Conservation (phyloP, 345 rosid genomes). For the Dipteronia dyeriana region DNA sequence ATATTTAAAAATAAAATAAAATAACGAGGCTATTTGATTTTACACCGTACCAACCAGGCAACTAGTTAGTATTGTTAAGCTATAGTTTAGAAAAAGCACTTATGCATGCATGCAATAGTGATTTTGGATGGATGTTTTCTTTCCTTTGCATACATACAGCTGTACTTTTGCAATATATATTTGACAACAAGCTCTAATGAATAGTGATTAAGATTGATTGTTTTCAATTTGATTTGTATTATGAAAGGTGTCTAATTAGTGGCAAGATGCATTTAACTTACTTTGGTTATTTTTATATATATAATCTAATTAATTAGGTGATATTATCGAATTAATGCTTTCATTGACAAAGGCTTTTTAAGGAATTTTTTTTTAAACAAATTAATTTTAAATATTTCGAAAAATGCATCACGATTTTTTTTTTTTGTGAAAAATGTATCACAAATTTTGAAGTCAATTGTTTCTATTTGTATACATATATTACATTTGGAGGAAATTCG, state of each 20-base stretch:
- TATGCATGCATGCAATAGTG: background rate
- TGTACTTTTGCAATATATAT: background rate
- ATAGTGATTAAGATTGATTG: constrained; percentile 9
- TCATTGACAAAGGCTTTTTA: background rate
- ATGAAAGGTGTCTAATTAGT: background rate
- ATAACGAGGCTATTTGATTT: background rate
- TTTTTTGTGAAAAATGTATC: background rate
- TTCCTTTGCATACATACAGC: background rate
- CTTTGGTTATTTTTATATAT: background rate
- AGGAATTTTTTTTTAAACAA: no score
- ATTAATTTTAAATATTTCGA: no score
- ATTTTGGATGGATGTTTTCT: background rate
- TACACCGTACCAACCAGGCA: constrained; percentile 9
- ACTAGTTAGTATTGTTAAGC: background rate
- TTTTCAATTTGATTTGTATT: background rate
- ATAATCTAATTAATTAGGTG: background rate
- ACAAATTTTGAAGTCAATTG: background rate
- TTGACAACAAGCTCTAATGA: background rate
- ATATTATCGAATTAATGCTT: background rate
- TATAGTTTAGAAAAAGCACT: background rate
- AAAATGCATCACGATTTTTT: no score
- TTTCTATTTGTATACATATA: background rate
- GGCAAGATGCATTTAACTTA: background rate
- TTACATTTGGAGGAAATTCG: background rate
- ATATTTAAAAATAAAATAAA: no score